Evolutionary conservation across 1,139 yeast genomes (phyloP).

Genomic region (Candida freyschussii): DNA sequence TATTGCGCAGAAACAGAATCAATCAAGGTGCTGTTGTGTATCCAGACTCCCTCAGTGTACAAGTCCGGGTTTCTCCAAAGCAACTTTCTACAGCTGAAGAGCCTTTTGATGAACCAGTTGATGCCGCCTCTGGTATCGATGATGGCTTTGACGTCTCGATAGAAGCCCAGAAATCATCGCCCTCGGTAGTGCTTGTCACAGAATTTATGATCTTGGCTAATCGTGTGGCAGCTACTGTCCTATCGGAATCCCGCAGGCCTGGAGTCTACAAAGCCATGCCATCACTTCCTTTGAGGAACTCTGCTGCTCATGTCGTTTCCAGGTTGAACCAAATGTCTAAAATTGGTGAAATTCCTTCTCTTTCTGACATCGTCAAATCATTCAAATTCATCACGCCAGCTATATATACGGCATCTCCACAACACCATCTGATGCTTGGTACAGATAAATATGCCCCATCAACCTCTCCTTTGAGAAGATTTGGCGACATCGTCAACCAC

Average conservation of each 20-base stretch:
- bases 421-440: constrained; percentile 62
- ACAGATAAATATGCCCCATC: constrained; percentile 61
- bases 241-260: constrained; percentile 40
- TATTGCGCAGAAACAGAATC: constrained; percentile 31
- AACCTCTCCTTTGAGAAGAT: constrained; percentile 87
- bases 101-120: constrained; percentile 6
- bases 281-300: constrained; percentile 29
- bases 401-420: constrained; percentile 35
- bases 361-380: constrained; percentile 33
- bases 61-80: constrained; percentile 14
- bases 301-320: constrained; percentile 27
- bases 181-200: constrained; percentile 60
- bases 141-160: constrained; percentile 20
- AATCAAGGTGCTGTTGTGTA: constrained; percentile 33
- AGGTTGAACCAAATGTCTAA: constrained; percentile 25
- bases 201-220: constrained; percentile 83
- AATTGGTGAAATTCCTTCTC: constrained; percentile 21
- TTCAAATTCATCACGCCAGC: constrained; percentile 41
- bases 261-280: constrained; percentile 53
- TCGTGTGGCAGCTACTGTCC: constrained; percentile 51
- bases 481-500: constrained; percentile 77
- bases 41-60: constrained; percentile 29
- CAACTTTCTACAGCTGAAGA: not conserved
- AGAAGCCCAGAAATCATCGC: constrained; percentile 25
- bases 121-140: constrained; percentile 10